These are phyloP conservation scores for Calcarisporium arbuscula DNA, from an alignment of 2,329 filamentous ascomycete species.

Conservation along the genomic window DNA sequence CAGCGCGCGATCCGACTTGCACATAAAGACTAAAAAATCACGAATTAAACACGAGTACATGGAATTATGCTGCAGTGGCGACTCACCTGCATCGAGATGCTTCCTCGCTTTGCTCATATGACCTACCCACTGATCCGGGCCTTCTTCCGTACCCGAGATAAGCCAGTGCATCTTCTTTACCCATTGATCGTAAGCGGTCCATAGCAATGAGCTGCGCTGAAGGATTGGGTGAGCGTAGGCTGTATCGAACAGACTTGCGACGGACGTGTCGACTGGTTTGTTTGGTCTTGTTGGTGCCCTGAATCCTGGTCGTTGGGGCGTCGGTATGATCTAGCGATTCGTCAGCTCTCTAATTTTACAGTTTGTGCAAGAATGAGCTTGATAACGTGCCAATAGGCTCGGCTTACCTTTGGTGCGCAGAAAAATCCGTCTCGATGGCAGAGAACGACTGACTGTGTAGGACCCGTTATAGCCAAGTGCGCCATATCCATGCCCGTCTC, in stretches of 20 bases:
- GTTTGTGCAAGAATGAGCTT: too few species aligned
- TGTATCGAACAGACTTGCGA: conserved; percentile 44
- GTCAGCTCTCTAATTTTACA: too few species aligned
- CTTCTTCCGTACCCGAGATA: conserved; percentile 38
- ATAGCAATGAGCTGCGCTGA: conserved; percentile 34
- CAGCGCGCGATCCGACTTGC: conserved; percentile 35
- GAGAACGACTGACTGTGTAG: conserved; percentile 34
- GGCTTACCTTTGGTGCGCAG: conserved; percentile 34
- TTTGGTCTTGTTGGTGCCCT: conserved; percentile 19
- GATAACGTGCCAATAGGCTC: too few species aligned
- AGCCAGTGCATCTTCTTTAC: conserved; percentile 35
- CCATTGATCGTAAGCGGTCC: conserved; percentile 40
- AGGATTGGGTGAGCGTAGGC: conserved; percentile 42
- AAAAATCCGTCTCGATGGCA: conserved; percentile 41
- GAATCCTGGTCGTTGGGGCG: conserved; percentile 9
- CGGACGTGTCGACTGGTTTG: conserved; percentile 40
- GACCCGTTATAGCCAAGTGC: conserved; percentile 36
- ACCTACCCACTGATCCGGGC: conserved; percentile 42
- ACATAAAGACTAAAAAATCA: conserved; percentile 33
- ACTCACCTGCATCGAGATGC: conserved; percentile 26
- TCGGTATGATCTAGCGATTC: conserved; percentile 20
- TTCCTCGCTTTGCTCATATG: conserved; percentile 31
- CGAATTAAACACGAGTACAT: too few species aligned
- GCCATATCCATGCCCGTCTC: conserved; percentile 41
- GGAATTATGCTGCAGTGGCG: background rate